Percentiles rank a stretch among this genome's conserved stretches.
Conservation (phyloP, 2,329 filamentous ascomycete genomes). For the Dactylellina leptospora region DNA sequence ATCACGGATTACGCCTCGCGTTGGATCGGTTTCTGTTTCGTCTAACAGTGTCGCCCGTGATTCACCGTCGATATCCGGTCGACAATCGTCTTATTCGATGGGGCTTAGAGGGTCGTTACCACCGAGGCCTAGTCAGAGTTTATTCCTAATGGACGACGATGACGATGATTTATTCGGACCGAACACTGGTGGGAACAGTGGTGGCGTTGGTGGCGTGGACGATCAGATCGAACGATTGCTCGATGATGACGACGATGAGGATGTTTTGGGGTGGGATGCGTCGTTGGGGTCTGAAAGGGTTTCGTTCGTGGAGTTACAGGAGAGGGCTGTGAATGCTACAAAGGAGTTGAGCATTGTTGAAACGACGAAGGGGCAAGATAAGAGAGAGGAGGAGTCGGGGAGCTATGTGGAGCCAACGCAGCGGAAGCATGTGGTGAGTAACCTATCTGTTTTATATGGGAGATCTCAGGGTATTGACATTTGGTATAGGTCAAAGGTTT, state of each 20-base stretch:
- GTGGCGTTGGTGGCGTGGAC: no score
- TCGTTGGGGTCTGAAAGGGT: constrained; percentile 37
- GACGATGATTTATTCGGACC: constrained; percentile 48
- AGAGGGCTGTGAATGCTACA: constrained; percentile 39
- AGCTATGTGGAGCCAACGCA: constrained; percentile 44
- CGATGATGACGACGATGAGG: constrained; percentile 47
- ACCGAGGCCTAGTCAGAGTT: constrained; percentile 42
- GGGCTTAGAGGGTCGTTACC: constrained; percentile 32
- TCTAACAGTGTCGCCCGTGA: constrained; percentile 23
- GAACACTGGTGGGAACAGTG: no score
- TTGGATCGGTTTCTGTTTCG: constrained; percentile 22
- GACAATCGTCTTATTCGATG: constrained; percentile 19
- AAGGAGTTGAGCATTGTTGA: background rate
- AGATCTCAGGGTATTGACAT: constrained; percentile 6
- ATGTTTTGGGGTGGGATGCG: constrained; percentile 50
- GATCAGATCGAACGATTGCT: constrained; percentile 31
- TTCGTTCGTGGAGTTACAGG: constrained; percentile 45
- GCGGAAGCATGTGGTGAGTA: constrained; percentile 45
- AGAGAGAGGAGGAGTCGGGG: constrained; percentile 23
- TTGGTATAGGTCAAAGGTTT: constrained; percentile 37
- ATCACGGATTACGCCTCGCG: constrained; percentile 25
- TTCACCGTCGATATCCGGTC: constrained; percentile 14
- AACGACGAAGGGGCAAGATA: constrained; percentile 14
- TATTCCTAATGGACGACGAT: constrained; percentile 47
- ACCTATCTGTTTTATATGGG: background rate